Percentiles rank a stretch among this genome's conserved stretches.
These are phyloP conservation scores for Volvox carteri DNA, from an alignment of 163 green algal species.

Conservation along the genomic window DNA sequence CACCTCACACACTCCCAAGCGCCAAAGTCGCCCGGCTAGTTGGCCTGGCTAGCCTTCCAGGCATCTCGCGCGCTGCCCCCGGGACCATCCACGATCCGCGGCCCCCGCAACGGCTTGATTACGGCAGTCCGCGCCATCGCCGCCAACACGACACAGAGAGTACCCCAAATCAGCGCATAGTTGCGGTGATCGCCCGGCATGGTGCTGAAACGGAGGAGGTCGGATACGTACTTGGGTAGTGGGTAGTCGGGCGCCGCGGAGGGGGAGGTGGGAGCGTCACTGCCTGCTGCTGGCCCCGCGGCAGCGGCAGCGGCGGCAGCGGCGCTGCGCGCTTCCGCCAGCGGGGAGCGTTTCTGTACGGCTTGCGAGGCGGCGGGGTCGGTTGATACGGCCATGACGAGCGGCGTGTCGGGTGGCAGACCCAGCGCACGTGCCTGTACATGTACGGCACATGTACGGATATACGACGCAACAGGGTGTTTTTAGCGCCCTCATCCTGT, in stretches of 20 bases:
- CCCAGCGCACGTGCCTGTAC: conserved; percentile 35
- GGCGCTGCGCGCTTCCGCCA: conserved; percentile 21
- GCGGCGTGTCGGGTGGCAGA: conserved; percentile 59
- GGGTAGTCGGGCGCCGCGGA: conserved; percentile 38
- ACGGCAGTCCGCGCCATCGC: conserved; percentile 48
- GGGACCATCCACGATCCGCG: conserved; percentile 24
- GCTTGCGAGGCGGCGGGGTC: conserved; percentile 25
- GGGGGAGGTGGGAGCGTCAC: neutral
- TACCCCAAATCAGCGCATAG: conserved; percentile 56
- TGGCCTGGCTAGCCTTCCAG: conserved; percentile 46
- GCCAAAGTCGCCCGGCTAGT: neutral
- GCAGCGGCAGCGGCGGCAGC: neutral
- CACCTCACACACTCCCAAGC: too few relatives aligned
- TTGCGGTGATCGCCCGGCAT: conserved; percentile 64
- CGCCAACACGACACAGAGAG: conserved; percentile 52
- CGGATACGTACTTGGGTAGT: conserved; percentile 53
- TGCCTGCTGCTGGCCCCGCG: too few relatives aligned
- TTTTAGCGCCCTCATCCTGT: too few relatives aligned
- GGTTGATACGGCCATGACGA: conserved; percentile 58
- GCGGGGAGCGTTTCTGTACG: conserved; percentile 46
- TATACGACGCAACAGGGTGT: too few relatives aligned
- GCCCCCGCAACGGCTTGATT: conserved; percentile 34
- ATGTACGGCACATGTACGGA: too few relatives aligned
- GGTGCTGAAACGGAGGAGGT: conserved; percentile 60
- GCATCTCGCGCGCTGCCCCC: conserved; percentile 13